These are phyloP conservation scores for Ensete ventricosum DNA, from an alignment of 176 grass and related monocot genomes.

Conservation along the genomic window DNA sequence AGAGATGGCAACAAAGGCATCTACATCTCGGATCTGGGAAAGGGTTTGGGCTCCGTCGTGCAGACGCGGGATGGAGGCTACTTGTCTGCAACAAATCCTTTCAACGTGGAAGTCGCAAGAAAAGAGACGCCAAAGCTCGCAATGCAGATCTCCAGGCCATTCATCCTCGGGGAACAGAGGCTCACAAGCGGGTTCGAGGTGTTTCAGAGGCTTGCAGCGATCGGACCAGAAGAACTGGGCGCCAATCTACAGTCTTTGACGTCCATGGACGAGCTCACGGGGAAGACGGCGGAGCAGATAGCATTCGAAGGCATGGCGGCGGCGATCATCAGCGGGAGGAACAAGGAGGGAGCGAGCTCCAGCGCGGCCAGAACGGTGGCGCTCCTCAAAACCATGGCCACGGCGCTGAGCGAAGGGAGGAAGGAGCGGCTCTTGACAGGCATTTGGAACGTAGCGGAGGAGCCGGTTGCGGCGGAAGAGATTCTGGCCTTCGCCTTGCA, in stretches of 20 bases:
- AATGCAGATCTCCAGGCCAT: conserved; percentile 91
- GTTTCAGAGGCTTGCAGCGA: conserved; percentile 49
- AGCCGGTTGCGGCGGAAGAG: conserved; percentile 49
- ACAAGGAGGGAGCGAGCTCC: conserved; percentile 62
- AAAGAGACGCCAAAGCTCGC: conserved; percentile 78
- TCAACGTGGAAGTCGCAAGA: conserved; percentile 47
- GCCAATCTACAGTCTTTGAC: conserved; percentile 34
- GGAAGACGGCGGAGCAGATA: conserved; percentile 88
- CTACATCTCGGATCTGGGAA: conserved; percentile 76
- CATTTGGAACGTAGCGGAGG: conserved; percentile 58
- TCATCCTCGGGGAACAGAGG: conserved; percentile 54
- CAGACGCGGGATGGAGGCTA: conserved; percentile 82
- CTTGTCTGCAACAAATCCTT: conserved; percentile 66
- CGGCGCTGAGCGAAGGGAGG: conserved; percentile 43
- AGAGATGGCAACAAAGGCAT: conserved; percentile 16
- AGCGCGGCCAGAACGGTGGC: conserved; percentile 54
- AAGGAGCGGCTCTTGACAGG: conserved; percentile 65
- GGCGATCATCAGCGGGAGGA: conserved; percentile 58
- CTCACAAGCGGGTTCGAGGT: conserved; percentile 48
- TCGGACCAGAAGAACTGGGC: conserved; percentile 34
- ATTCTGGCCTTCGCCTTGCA: conserved; percentile 66
- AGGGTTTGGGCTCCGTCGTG: conserved; percentile 64
- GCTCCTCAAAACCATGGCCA: conserved; percentile 54
- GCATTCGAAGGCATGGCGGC: conserved; percentile 95
- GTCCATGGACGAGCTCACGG: conserved; percentile 68